phyloP scores from a whole-genome alignment of 2,329 filamentous ascomycete species.

The Trichoderma sp. region DNA sequence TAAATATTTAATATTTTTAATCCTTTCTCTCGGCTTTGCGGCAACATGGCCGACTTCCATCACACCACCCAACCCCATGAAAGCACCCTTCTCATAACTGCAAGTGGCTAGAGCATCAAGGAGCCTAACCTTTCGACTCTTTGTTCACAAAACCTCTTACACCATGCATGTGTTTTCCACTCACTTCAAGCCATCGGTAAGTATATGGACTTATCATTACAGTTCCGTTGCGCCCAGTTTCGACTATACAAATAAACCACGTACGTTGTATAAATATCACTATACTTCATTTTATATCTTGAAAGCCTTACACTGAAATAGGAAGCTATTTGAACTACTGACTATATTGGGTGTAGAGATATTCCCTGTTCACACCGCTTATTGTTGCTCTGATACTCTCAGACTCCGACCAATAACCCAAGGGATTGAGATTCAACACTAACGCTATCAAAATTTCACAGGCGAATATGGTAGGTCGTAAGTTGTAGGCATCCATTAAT shows the following conservation, averaged over 20 bases:
- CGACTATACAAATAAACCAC: background rate
- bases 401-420: background rate
- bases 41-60: background rate
- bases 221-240: background rate
- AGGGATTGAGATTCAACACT: background rate
- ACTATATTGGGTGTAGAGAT: background rate
- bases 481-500: background rate
- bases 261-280: background rate
- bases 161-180: background rate
- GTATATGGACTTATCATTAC: background rate
- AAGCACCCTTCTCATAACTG: background rate
- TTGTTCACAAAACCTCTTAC: background rate
- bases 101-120: background rate
- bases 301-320: background rate
- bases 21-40: background rate
- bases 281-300: background rate
- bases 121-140: background rate
- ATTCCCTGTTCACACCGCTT: background rate
- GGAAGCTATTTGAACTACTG: background rate
- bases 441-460: background rate
- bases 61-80: background rate
- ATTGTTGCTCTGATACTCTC: background rate
- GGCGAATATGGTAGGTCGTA: background rate
- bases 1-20: background rate
- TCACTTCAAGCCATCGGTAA: background rate